phyloP scores from a whole-genome alignment of 768 basidiomycete genomes.

The Cystofilobasidium bisporidii region DNA sequence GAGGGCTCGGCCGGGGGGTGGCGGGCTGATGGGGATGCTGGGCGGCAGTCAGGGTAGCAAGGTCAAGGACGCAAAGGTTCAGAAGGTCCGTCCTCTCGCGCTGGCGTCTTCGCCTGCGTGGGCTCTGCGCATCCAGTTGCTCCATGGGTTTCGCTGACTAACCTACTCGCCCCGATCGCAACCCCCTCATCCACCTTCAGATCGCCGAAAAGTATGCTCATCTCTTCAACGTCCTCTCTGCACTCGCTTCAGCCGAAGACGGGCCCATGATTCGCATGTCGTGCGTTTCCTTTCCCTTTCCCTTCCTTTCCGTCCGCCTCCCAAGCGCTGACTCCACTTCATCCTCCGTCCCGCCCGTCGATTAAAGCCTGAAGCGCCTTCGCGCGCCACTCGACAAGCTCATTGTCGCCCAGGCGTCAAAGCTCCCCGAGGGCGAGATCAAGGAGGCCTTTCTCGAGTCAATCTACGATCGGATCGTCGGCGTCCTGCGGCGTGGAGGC shows the following conservation, averaged over 20 bases:
- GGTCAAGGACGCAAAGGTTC: slow-evolving; percentile 59
- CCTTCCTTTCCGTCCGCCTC: not conserved
- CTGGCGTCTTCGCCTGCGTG: no score
- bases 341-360: not conserved
- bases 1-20: slow-evolving; percentile 43
- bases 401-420: slow-evolving; percentile 60
- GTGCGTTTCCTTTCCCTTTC: slow-evolving; percentile 47
- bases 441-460: slow-evolving; percentile 60
- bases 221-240: slow-evolving; percentile 73
- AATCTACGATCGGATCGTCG: slow-evolving; percentile 66
- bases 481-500: slow-evolving; percentile 58
- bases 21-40: slow-evolving; percentile 33
- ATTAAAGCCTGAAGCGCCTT: slow-evolving; percentile 63
- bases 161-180: slow-evolving; percentile 7
- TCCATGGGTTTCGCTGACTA: slow-evolving; percentile 6
- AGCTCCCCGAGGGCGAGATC: slow-evolving; percentile 52
- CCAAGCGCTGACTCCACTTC: not conserved
- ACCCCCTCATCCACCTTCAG: no score
- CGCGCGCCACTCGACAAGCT: slow-evolving; percentile 73
- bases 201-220: slow-evolving; percentile 67
- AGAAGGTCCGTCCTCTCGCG: slow-evolving; percentile 46
- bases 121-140: no score
- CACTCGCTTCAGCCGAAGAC: slow-evolving; percentile 69
- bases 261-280: slow-evolving; percentile 96
- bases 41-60: slow-evolving; percentile 57